phyloP scores from a whole-genome alignment of 495 filamentous ascomycete genomes.

The Daldinia bambusicola region DNA sequence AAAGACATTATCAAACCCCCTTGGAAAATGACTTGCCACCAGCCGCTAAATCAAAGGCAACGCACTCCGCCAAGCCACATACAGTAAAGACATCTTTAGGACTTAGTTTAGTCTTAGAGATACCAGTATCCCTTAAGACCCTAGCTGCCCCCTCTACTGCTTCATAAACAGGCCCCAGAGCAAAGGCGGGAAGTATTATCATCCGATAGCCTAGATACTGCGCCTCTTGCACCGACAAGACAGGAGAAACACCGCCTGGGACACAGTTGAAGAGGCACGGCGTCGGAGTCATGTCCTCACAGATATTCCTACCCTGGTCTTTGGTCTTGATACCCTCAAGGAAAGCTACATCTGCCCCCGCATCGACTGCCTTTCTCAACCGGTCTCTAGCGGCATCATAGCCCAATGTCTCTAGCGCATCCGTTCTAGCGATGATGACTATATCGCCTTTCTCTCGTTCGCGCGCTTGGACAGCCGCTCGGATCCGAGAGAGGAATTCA shows the following conservation, averaged over 20 bases:
- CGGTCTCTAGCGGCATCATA: not conserved
- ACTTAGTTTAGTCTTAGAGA: not conserved
- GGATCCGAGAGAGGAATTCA: not conserved
- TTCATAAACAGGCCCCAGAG: not conserved
- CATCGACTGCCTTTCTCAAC: not conserved
- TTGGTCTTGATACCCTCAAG: not conserved
- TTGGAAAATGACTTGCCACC: not conserved
- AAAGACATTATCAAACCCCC: not conserved
- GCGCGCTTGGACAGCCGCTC: not conserved
- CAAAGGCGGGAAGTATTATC: constrained; percentile 6
- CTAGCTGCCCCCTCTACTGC: not conserved
- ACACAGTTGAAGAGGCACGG: not conserved
- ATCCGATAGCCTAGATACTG: not conserved
- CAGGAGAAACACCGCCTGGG: not conserved
- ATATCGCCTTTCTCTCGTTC: not conserved
- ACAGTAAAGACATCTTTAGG: not conserved
- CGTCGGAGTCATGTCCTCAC: not conserved
- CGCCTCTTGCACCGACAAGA: not conserved
- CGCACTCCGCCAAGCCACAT: not conserved
- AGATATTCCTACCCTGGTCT: not conserved
- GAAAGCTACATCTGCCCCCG: not conserved
- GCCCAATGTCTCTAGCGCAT: not conserved
- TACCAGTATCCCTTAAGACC: not conserved
- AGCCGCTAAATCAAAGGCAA: not conserved
- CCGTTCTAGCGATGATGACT: not conserved